phyloP scores from a whole-genome alignment of 2,329 filamentous ascomycete genomes.

The Beauveria sp. region DNA sequence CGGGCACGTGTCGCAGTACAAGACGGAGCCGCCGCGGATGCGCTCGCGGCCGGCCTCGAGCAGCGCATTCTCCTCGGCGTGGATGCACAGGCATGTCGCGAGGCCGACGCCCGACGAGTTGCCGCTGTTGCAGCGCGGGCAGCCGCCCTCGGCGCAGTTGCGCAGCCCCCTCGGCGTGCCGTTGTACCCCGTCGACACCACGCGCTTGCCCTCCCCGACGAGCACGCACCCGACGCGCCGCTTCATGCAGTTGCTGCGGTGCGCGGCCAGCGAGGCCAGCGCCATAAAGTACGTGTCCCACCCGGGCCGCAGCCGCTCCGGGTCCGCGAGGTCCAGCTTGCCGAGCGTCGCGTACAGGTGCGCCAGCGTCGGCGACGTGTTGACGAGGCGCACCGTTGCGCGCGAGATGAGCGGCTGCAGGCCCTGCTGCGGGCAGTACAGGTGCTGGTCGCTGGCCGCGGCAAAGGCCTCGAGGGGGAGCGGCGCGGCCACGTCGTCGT shows the following conservation, averaged over 20 bases:
- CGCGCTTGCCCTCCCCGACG: conserved; percentile 69
- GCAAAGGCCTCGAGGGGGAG: conserved; percentile 50
- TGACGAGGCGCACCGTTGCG: conserved; percentile 78
- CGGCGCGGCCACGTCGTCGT: conserved; percentile 11
- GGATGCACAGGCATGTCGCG: conserved; percentile 88
- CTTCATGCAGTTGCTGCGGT: conserved; percentile 97
- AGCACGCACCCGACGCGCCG: conserved; percentile 90
- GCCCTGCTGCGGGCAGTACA: conserved; percentile 60
- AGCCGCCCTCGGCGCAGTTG: conserved; percentile 92
- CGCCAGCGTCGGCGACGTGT: conserved; percentile 65
- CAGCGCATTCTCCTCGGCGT: conserved; percentile 95
- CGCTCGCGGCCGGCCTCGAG: conserved; percentile 89
- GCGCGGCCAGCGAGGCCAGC: conserved; percentile 82
- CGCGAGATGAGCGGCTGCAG: conserved; percentile 71
- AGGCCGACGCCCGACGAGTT: conserved; percentile 63
- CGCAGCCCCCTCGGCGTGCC: conserved; percentile 83
- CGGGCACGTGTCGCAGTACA: conserved; percentile 95
- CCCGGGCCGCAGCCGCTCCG: conserved; percentile 72
- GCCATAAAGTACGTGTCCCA: conserved; percentile 99
- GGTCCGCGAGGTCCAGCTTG: conserved; percentile 68
- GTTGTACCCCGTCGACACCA: conserved; percentile 95
- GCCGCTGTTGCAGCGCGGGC: conserved; percentile 75
- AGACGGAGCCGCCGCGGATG: conserved; percentile 69
- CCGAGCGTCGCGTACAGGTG: conserved; percentile 66
- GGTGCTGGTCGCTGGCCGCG: conserved; percentile 57